These are phyloP conservation scores for Fusarium pseudoanthophilum DNA, from an alignment of 2,329 filamentous ascomycete genomes.

Conservation along the genomic window DNA sequence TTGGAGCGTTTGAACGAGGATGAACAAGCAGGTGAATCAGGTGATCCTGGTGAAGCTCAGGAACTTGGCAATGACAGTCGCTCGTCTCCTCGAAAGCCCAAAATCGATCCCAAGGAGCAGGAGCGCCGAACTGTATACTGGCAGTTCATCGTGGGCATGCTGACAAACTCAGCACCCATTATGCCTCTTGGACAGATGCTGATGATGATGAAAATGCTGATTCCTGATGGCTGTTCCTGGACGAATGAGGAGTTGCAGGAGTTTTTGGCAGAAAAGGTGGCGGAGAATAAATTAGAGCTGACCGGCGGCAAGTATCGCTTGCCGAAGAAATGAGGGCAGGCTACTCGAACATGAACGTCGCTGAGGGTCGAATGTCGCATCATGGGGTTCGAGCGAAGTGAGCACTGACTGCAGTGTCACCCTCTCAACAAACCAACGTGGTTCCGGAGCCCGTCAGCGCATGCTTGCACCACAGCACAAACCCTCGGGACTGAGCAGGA, in stretches of 20 bases:
- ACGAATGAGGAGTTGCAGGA: constrained; percentile 87
- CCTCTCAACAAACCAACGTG: constrained; percentile 9
- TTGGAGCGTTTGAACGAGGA: constrained; percentile 69
- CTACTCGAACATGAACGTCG: background rate
- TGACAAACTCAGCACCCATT: constrained; percentile 85
- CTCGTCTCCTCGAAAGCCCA: constrained; percentile 61
- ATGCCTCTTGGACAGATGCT: constrained; percentile 85
- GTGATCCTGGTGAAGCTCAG: constrained; percentile 45
- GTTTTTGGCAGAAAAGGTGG: constrained; percentile 83
- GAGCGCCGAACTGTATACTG: constrained; percentile 76
- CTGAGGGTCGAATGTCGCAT: constrained; percentile 7
- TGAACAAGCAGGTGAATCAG: constrained; percentile 43
- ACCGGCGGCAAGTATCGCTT: constrained; percentile 77
- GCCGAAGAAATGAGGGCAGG: constrained; percentile 61
- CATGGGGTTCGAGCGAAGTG: constrained; percentile 14
- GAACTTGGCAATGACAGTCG: constrained; percentile 44
- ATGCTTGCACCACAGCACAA: constrained; percentile 13
- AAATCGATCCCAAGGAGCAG: constrained; percentile 72
- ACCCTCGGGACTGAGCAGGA: constrained; percentile 10
- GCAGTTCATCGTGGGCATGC: constrained; percentile 93
- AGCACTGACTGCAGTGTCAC: constrained; percentile 31
- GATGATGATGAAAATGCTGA: constrained; percentile 95
- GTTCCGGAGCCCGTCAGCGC: constrained; percentile 12
- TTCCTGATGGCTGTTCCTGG: constrained; percentile 89
- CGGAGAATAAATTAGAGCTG: constrained; percentile 74